Percentiles rank a stretch among this genome's conserved stretches.
Conservation (phyloP, 164 flowering plant genomes). For the Protea cynaroides region DNA sequence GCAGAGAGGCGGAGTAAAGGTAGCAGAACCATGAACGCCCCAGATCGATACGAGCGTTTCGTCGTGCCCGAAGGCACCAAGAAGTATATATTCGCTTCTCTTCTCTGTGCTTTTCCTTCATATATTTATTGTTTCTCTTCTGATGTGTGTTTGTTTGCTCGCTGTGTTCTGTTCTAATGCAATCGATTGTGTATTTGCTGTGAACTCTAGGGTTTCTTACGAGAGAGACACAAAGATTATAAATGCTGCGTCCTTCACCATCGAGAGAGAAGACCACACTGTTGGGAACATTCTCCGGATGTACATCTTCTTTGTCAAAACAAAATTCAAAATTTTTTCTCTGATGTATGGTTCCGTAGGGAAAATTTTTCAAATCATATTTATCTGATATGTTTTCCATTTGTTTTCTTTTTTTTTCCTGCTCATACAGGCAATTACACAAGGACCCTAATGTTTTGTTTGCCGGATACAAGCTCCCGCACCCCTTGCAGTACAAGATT, state of each 20-base stretch:
- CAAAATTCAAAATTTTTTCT: too few species aligned
- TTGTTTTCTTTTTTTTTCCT: not conserved
- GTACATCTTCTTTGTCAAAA: slow-evolving; percentile 23
- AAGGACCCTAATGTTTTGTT: slow-evolving; percentile 83
- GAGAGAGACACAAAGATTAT: slow-evolving; percentile 98
- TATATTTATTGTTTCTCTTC: not conserved
- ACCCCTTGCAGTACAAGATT: slow-evolving; percentile 95
- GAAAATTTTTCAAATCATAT: too few species aligned
- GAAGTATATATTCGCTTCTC: slow-evolving; percentile 34
- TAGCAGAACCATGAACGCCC: slow-evolving; percentile 75
- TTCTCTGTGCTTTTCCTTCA: not conserved
- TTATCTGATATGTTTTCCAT: too few species aligned
- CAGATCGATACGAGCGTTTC: slow-evolving; percentile 86
- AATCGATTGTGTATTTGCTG: not conserved
- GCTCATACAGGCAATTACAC: slow-evolving; percentile 75
- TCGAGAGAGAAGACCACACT: slow-evolving; percentile 97
- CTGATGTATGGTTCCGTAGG: too few species aligned
- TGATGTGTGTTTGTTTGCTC: not conserved
- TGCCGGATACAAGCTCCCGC: slow-evolving; percentile 98
- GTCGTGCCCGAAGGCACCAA: slow-evolving; percentile 94
- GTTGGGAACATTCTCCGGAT: slow-evolving; percentile 90
- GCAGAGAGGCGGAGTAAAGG: too few species aligned
- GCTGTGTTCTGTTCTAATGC: not conserved
- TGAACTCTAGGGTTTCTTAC: slow-evolving; percentile 64
- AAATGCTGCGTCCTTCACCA: slow-evolving; percentile 89